phyloP scores from a whole-genome alignment of 2,329 filamentous ascomycete genomes.

The Neoarthrinium moseri region DNA sequence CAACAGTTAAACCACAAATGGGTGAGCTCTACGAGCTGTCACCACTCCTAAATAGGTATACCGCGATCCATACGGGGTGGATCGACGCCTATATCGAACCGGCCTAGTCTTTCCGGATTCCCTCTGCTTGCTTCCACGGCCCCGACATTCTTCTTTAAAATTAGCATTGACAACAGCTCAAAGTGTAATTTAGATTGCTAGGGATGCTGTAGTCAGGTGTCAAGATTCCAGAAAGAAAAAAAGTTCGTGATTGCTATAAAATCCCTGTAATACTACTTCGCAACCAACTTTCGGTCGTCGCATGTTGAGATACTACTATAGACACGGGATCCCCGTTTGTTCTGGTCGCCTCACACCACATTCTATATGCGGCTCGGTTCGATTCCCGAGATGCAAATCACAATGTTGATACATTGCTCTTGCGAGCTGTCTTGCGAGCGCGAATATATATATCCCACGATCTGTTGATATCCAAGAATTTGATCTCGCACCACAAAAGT shows the following conservation, averaged over 20 bases:
- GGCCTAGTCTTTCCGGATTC: not conserved
- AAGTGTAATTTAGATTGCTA: not conserved
- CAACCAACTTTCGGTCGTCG: not conserved
- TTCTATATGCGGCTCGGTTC: not conserved
- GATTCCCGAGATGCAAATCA: too few relatives aligned
- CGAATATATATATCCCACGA: not conserved
- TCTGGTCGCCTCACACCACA: not conserved
- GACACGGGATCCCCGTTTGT: not conserved
- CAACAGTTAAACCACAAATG: not conserved
- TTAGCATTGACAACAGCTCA: slow-evolving; percentile 1
- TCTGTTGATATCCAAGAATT: too few relatives aligned
- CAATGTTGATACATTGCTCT: not conserved
- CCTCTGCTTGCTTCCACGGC: not conserved
- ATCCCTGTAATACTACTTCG: not conserved
- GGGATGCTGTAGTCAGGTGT: slow-evolving; percentile 2
- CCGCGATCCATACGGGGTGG: not conserved
- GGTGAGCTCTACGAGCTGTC: not conserved
- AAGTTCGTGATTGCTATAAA: not conserved
- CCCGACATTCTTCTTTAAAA: not conserved
- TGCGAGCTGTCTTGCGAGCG: not conserved
- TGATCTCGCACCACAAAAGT: too few relatives aligned
- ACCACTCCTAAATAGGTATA: not conserved
- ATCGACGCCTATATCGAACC: not conserved
- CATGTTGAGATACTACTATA: not conserved
- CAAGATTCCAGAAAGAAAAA: not conserved